A percentile compares a stretch with the other conserved stretches of the same genome.
phyloP scores from a whole-genome alignment of 257 asterid species.

The Ballota nigra region DNA sequence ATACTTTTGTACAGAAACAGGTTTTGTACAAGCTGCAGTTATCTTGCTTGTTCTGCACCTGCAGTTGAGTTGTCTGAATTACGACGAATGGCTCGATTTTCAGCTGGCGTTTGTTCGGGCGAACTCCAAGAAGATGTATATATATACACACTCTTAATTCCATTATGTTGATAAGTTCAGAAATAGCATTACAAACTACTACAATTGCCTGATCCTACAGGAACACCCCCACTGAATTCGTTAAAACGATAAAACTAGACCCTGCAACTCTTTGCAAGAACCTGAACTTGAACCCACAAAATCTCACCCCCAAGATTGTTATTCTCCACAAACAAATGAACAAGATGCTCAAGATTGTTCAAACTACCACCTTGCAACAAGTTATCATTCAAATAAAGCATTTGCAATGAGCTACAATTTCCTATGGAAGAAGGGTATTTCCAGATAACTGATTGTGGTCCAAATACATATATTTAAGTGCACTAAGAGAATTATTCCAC shows the following conservation, averaged over 20 bases:
- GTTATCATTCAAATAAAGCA: constrained; percentile 49
- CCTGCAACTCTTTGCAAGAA: constrained; percentile 36
- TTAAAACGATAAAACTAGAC: constrained; percentile 53
- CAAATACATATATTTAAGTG: constrained; percentile 38
- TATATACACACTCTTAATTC: no score
- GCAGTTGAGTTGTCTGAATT: not conserved
- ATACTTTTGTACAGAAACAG: not conserved
- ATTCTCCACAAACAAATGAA: constrained; percentile 35
- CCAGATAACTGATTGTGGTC: constrained; percentile 48
- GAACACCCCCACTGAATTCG: constrained; percentile 54
- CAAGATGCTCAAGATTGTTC: constrained; percentile 50
- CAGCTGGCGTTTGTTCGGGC: not conserved
- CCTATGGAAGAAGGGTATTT: constrained; percentile 61
- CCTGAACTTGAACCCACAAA: constrained; percentile 47
- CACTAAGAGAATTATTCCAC: constrained; percentile 44
- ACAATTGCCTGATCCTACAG: constrained; percentile 60
- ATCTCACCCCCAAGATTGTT: constrained; percentile 53
- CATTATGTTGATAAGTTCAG: no score
- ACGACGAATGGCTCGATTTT: not conserved
- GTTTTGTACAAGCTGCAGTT: not conserved
- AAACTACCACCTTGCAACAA: constrained; percentile 51
- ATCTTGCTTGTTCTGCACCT: not conserved
- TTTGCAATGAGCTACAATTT: constrained; percentile 53
- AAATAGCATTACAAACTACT: no score
- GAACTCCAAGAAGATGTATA: not conserved